Percentiles rank a stretch among this genome's conserved stretches.
Evolutionary conservation across 2,329 filamentous ascomycete species (phyloP).

Genomic region (Colletotrichum sp.): DNA sequence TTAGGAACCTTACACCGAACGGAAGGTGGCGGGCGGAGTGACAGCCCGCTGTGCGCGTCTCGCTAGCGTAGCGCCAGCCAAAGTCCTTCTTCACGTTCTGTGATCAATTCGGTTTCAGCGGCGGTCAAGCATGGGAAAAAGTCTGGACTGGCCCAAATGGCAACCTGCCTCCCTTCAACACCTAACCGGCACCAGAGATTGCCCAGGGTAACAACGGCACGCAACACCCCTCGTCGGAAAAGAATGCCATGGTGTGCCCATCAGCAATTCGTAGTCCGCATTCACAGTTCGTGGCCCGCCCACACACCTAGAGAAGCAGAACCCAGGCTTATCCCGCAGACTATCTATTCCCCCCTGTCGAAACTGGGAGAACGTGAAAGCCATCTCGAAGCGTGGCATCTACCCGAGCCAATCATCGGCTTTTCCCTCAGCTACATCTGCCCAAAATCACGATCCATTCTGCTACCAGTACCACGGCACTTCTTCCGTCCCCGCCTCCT

Average conservation of each 20-base stretch:
- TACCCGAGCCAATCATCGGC: not conserved
- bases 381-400: not conserved
- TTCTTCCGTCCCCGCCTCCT: not conserved
- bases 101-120: conserved; percentile 1
- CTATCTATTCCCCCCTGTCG: not conserved
- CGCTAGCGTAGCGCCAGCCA: not conserved
- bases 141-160: not conserved
- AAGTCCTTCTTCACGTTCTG: not conserved
- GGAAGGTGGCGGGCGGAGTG: not conserved
- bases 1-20: not conserved
- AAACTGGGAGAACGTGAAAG: not conserved
- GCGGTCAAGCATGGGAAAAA: not conserved
- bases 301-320: not conserved
- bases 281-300: not conserved
- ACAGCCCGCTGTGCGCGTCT: not conserved
- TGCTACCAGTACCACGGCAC: not conserved
- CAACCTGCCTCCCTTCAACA: not conserved
- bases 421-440: not conserved
- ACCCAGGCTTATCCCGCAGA: not conserved
- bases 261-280: not conserved
- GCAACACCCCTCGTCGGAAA: not conserved
- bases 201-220: not conserved
- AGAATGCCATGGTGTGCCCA: not conserved
- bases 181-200: not conserved
- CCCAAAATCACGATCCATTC: not conserved